Percentiles rank a stretch among this genome's conserved stretches.
These are phyloP conservation scores for Suillus subalutaceus DNA, from an alignment of 768 basidiomycete genomes.

Conservation along the genomic window DNA sequence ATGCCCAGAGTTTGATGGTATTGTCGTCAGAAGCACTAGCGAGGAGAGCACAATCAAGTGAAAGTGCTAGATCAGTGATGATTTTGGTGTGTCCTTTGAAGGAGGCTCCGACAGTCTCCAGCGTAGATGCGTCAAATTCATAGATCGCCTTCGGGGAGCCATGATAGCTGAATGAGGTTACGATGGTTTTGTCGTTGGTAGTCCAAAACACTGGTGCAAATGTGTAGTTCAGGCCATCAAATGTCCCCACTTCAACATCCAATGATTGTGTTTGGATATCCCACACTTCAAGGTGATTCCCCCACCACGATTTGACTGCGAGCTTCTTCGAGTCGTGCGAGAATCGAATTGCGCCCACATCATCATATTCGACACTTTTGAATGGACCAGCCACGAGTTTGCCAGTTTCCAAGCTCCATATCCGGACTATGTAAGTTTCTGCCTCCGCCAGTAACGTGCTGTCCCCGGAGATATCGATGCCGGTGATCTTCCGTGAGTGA, in stretches of 20 bases:
- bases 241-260: background rate
- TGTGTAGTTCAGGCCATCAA: too few species aligned
- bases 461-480: conserved; percentile 13
- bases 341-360: background rate
- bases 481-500: background rate
- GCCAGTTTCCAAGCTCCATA: background rate
- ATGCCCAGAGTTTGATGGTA: conserved; percentile 17
- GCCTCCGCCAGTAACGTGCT: conserved; percentile 6
- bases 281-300: background rate
- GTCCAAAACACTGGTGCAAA: background rate
- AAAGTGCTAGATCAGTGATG: conserved; percentile 3
- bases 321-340: background rate
- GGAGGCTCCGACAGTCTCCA: background rate
- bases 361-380: too few species aligned
- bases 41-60: conserved; percentile 8
- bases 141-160: background rate
- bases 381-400: background rate
- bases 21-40: conserved; percentile 13
- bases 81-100: background rate
- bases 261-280: background rate
- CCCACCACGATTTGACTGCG: background rate
- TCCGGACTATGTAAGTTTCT: background rate
- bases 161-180: background rate
- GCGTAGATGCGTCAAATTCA: background rate
- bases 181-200: background rate